A percentile compares a stretch with the other conserved stretches of the same genome.
Evolutionary conservation across 805 yeast species (phyloP).

Genomic region (Ogataea corticis): DNA sequence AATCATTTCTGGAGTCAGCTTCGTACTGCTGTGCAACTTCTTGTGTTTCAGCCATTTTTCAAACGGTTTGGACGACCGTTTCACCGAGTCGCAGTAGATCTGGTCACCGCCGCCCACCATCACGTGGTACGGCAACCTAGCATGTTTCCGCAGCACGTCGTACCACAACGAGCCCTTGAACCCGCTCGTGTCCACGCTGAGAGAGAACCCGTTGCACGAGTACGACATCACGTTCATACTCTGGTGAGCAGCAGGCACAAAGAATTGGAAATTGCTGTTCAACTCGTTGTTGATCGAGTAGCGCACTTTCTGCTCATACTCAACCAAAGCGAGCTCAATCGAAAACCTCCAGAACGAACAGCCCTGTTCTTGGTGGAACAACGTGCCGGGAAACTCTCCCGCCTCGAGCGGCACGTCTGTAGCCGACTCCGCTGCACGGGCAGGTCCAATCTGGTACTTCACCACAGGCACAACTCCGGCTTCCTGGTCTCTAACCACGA

Average conservation of each 20-base stretch:
- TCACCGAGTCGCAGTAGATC: constrained; percentile 82
- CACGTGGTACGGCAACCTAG: constrained; percentile 69
- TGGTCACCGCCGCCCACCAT: constrained; percentile 99
- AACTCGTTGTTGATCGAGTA: constrained; percentile 57
- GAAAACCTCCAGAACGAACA: constrained; percentile 66
- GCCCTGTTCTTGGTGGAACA: constrained; percentile 44
- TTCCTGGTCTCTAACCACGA: constrained; percentile 54
- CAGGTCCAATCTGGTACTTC: constrained; percentile 39
- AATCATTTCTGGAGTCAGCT: constrained; percentile 47
- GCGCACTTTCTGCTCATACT: constrained; percentile 59
- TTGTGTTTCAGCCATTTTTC: constrained; percentile 63
- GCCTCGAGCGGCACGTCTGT: constrained; percentile 8
- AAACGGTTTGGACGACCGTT: constrained; percentile 53
- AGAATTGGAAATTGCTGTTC: constrained; percentile 55
- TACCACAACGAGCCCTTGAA: constrained; percentile 83
- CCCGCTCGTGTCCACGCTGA: constrained; percentile 61
- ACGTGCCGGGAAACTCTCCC: constrained; percentile 50
- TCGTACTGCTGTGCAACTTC: constrained; percentile 42
- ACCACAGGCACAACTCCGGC: constrained; percentile 28
- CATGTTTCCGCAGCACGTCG: constrained; percentile 75
- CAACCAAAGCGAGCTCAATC: constrained; percentile 49
- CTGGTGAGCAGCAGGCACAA: constrained; percentile 59
- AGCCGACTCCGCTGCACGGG: constrained; percentile 16
- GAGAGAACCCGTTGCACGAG: constrained; percentile 90
- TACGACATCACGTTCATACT: constrained; percentile 81